A percentile compares a stretch with the other conserved stretches of the same genome.
These are phyloP conservation scores for Arthrobotrys megalospora DNA, from an alignment of 2,329 filamentous ascomycete genomes.

Conservation along the genomic window DNA sequence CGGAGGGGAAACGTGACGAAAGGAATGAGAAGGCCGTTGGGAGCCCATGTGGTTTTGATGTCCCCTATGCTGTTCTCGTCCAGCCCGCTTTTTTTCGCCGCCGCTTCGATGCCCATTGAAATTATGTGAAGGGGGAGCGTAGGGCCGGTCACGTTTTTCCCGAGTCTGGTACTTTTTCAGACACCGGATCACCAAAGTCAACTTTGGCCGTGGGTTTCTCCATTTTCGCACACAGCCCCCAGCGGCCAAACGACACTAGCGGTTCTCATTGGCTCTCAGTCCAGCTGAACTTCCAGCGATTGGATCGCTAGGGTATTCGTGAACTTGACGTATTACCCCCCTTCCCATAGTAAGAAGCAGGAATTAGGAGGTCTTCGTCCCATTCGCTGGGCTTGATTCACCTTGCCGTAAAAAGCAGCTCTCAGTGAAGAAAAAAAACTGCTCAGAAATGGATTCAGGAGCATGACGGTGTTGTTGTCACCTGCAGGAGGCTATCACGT, in stretches of 20 bases:
- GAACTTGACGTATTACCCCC: conserved; percentile 47
- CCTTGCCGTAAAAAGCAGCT: conserved; percentile 55
- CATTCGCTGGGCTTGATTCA: conserved; percentile 52
- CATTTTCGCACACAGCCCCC: conserved; percentile 57
- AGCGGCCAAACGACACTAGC: conserved; percentile 32
- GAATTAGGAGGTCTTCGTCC: conserved; percentile 52
- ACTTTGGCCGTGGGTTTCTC: conserved; percentile 39
- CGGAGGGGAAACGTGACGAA: conserved; percentile 59
- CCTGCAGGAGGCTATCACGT: conserved; percentile 61
- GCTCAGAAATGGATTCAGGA: conserved; percentile 55
- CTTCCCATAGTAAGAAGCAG: conserved; percentile 52
- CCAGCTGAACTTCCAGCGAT: conserved; percentile 46
- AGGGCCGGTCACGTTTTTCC: conserved; percentile 60
- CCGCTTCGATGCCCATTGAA: conserved; percentile 42
- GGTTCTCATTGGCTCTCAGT: conserved; percentile 48
- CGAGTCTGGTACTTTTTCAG: conserved; percentile 41
- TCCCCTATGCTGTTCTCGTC: conserved; percentile 46
- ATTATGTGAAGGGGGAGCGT: conserved; percentile 48
- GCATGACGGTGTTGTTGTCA: conserved; percentile 59
- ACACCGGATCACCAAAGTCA: conserved; percentile 52
- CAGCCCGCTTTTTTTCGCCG: conserved; percentile 55
- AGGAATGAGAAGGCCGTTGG: conserved; percentile 57
- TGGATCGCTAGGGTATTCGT: conserved; percentile 59
- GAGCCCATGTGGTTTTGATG: conserved; percentile 57
- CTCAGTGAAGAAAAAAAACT: conserved; percentile 33